A percentile compares a stretch with the other conserved stretches of the same genome.
phyloP scores from a whole-genome alignment of 352 stramenopile species.

The Phytopythium oedochilum region DNA sequence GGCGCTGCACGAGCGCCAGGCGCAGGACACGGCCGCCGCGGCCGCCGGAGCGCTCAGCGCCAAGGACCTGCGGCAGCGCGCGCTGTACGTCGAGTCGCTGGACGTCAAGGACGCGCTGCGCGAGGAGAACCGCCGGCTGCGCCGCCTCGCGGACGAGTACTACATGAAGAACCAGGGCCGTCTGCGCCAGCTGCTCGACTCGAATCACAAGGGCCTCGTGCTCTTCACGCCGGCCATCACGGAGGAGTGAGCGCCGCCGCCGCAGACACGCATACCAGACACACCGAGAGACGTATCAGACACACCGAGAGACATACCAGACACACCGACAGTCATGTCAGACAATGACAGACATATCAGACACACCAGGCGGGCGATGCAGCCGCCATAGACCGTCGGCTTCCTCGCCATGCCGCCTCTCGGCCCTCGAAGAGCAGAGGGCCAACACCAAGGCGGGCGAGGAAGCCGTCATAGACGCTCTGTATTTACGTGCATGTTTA shows the following conservation, averaged over 20 bases:
- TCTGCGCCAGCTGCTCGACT: slow-evolving; percentile 51
- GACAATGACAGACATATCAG: not conserved
- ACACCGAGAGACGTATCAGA: not conserved
- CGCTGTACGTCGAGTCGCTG: slow-evolving; percentile 38
- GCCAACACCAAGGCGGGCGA: too few species aligned
- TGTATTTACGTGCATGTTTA: not conserved
- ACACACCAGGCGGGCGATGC: not conserved
- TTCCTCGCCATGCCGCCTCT: not conserved
- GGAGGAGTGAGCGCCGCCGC: slow-evolving; percentile 2
- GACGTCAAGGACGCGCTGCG: slow-evolving; percentile 50
- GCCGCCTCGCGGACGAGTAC: slow-evolving; percentile 58
- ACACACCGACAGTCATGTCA: too few species aligned
- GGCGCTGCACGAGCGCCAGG: slow-evolving; percentile 26
- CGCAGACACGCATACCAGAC: not conserved
- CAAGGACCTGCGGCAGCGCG: slow-evolving; percentile 19
- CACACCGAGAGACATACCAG: not conserved
- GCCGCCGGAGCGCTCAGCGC: slow-evolving; percentile 7
- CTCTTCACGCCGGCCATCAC: slow-evolving; percentile 25
- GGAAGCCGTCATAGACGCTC: too few species aligned
- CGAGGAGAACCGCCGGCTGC: slow-evolving; percentile 61
- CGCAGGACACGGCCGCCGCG: slow-evolving; percentile 18
- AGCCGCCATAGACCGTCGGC: not conserved
- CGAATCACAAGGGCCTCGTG: slow-evolving; percentile 36
- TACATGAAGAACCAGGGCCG: slow-evolving; percentile 80
- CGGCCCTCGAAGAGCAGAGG: not conserved